A percentile compares a stretch with the other conserved stretches of the same genome.
Conservation (phyloP, 108 stramenopile species). For the Mediolabrus comicus region DNA sequence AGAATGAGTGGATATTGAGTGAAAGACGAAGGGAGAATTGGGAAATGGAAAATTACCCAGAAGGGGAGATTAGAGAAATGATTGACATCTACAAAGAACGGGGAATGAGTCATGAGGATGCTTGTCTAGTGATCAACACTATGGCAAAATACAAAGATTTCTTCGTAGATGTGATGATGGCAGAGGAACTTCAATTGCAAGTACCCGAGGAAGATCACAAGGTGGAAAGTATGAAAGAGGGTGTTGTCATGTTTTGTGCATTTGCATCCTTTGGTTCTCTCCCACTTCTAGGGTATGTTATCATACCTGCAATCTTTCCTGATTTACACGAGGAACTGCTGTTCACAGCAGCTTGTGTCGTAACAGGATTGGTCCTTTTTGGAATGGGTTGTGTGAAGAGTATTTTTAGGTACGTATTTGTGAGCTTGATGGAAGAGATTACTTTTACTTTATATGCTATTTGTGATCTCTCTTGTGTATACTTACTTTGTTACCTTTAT, state of each 20-base stretch:
- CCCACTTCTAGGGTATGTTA: constrained; percentile 88
- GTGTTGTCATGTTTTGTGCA: constrained; percentile 88
- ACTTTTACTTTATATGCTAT: neutral
- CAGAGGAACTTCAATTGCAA: constrained; percentile 91
- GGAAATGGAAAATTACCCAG: constrained; percentile 94
- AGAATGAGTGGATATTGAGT: constrained; percentile 92
- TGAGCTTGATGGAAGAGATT: neutral
- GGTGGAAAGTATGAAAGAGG: constrained; percentile 85
- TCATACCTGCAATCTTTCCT: constrained; percentile 72
- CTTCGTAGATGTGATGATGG: constrained; percentile 98
- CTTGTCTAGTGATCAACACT: constrained; percentile 78
- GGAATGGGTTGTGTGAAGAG: constrained; percentile 90
- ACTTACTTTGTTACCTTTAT: too few species aligned
- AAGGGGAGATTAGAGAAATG: constrained; percentile 95
- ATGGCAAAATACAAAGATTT: constrained; percentile 96
- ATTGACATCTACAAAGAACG: constrained; percentile 80
- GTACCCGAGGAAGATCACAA: constrained; percentile 91
- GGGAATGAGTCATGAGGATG: constrained; percentile 85
- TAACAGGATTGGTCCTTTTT: constrained; percentile 85
- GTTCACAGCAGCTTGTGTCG: constrained; percentile 77
- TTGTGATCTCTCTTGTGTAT: too few species aligned
- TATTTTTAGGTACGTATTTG: constrained; percentile 71
- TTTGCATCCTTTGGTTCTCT: constrained; percentile 89
- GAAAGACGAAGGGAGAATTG: constrained; percentile 91
- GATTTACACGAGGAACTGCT: constrained; percentile 49